phyloP scores from a whole-genome alignment of 345 rosid species.

The Mercurialis annua region DNA sequence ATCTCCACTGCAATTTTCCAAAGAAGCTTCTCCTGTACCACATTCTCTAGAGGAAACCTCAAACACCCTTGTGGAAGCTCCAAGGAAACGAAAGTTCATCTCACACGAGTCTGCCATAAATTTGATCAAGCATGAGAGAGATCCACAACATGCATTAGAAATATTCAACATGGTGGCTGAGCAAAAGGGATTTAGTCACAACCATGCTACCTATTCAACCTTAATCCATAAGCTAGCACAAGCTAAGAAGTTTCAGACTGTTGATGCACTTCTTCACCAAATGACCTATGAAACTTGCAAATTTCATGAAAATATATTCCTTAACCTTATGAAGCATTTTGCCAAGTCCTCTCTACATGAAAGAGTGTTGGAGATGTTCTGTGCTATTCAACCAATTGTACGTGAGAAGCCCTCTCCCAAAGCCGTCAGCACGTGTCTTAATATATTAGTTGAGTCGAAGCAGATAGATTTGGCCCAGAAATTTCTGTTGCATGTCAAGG shows the following conservation, averaged over 20 bases:
- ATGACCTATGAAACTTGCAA: slow-evolving; percentile 84
- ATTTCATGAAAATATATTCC: slow-evolving; percentile 71
- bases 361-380: slow-evolving; percentile 68
- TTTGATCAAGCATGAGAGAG: slow-evolving; percentile 67
- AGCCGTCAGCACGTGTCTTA: slow-evolving; percentile 85
- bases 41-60: slow-evolving; percentile 38
- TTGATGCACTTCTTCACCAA: slow-evolving; percentile 68
- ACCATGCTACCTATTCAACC: slow-evolving; percentile 70
- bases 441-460: slow-evolving; percentile 64
- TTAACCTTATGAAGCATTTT: slow-evolving; percentile 75
- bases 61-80: slow-evolving; percentile 17
- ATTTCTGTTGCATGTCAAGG: slow-evolving; percentile 49
- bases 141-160: slow-evolving; percentile 66
- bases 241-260: slow-evolving; percentile 67
- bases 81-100: slow-evolving; percentile 47
- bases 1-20: slow-evolving; percentile 43
- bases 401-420: slow-evolving; percentile 78
- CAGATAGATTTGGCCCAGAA: slow-evolving; percentile 47
- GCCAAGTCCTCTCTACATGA: slow-evolving; percentile 45
- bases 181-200: slow-evolving; percentile 80
- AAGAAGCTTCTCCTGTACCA: slow-evolving; percentile 19
- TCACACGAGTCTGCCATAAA: slow-evolving; percentile 58
- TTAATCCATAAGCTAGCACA: slow-evolving; percentile 62
- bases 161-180: slow-evolving; percentile 59
- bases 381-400: slow-evolving; percentile 52